A percentile compares a stretch with the other conserved stretches of the same genome.
These are phyloP conservation scores for Daldinia sp. DNA, from an alignment of 2,329 filamentous ascomycete species.

Conservation along the genomic window DNA sequence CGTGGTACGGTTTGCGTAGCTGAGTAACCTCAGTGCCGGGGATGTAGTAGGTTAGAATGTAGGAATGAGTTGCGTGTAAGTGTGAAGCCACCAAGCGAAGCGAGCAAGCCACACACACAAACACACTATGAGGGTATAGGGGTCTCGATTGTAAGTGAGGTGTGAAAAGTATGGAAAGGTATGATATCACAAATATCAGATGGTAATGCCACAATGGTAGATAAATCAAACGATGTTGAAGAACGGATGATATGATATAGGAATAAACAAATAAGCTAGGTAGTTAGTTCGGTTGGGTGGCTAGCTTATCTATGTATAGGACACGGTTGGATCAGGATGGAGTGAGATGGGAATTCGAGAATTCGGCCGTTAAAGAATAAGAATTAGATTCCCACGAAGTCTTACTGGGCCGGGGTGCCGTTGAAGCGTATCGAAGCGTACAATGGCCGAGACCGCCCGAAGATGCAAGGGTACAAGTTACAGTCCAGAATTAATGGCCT, in stretches of 20 bases:
- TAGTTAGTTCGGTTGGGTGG: conserved; percentile 33
- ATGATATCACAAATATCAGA: conserved; percentile 41
- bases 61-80: conserved; percentile 24
- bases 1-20: conserved; percentile 34
- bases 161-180: conserved; percentile 33
- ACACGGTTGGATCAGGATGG: conserved; percentile 32
- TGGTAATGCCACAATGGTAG: conserved; percentile 39
- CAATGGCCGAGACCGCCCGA: conserved; percentile 53
- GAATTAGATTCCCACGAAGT: conserved; percentile 38
- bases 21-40: conserved; percentile 30
- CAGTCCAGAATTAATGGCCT: conserved; percentile 49
- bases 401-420: conserved; percentile 8
- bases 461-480: conserved; percentile 45
- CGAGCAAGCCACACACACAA: conserved; percentile 34
- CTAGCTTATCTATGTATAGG: conserved; percentile 33
- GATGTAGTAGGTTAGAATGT: conserved; percentile 16
- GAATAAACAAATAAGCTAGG: conserved; percentile 11
- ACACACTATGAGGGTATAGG: conserved; percentile 17
- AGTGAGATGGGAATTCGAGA: conserved; percentile 44
- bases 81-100: conserved; percentile 33
- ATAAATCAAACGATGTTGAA: conserved; percentile 42
- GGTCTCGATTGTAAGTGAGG: conserved; percentile 14
- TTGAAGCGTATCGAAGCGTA: conserved; percentile 26
- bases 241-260: conserved; percentile 39
- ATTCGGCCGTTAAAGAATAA: conserved; percentile 44